These are phyloP conservation scores for Isochrysis galbana DNA, from an alignment of 78 protist genomes.

Conservation along the genomic window DNA sequence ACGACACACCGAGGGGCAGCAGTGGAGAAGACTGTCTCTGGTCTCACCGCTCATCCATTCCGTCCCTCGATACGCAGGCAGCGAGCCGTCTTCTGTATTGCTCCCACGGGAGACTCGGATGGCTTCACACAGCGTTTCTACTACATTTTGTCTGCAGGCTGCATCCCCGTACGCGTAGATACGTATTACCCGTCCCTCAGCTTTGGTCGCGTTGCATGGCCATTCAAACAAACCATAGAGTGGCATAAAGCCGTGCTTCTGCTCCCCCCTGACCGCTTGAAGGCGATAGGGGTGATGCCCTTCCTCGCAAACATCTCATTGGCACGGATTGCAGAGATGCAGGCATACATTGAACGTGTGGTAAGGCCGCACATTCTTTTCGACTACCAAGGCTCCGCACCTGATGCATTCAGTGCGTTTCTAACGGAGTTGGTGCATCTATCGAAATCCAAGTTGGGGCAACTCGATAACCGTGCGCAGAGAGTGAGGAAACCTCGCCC, in stretches of 20 bases:
- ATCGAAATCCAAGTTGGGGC: no score
- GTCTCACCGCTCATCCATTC: no score
- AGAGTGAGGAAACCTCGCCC: no score
- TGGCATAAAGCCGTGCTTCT: not conserved
- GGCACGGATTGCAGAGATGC: not conserved
- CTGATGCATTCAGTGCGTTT: not conserved
- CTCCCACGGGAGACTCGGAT: not conserved
- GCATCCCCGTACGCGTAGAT: slow-evolving; percentile 22
- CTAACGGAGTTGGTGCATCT: not conserved
- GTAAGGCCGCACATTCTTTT: not conserved
- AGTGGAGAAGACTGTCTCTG: no score
- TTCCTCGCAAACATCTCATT: not conserved
- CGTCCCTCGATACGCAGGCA: no score
- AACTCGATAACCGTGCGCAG: no score
- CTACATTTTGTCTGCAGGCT: not conserved
- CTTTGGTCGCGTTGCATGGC: not conserved
- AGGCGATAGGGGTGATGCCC: not conserved
- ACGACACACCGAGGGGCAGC: no score
- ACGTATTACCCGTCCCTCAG: not conserved
- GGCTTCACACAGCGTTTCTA: slow-evolving; percentile 20
- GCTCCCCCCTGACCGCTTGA: not conserved
- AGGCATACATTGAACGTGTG: not conserved
- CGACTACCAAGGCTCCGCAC: not conserved
- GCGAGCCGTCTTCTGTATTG: not conserved
- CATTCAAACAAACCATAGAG: not conserved